Base-by-base conservation (phyloP, 768 basidiomycete genomes). In the Tricholoma sp. region DNA sequence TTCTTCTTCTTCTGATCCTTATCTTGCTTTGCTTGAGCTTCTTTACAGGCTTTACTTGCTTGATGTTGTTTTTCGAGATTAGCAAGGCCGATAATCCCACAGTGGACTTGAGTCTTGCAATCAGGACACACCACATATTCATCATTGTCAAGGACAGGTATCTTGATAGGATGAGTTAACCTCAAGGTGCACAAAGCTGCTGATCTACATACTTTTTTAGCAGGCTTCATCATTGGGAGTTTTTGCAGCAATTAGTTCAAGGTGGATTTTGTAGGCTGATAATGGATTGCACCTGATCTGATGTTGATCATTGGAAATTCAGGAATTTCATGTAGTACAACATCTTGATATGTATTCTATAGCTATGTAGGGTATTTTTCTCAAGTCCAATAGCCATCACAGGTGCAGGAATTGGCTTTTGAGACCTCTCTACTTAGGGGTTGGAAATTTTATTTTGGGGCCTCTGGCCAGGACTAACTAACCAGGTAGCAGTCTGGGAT, bases 61-160 rank as follows among this genome's bases (percentile, higher is more conserved):
- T 24, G 17, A 50, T 65, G 64, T 2, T 57, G 53, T 41, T 59
- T 61, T 37, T 53, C 53, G 31, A 65, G 54, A 42, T 67, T 65
- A 2, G 57, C 32, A 13, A 63, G 33, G 2, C 66, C 63, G 13
- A 60, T 49, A 1, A 50, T 50, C 4, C 64, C 65, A 47, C 61
- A 59, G 29, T 63, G 50, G 6, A 67, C 45, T 15, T 52, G 50
- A 4, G 45, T 57, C 41, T 41, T 36, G 50, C 66, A 67, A 36
- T n/a, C 6, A 6, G 37, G 37, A 39, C 37, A 39, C 6, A 39
- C n/a, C 37, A 15, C 13, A 39, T 6, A n/a, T 39, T 39, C 13
- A 39, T 39, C 37, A 39, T 39, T 39, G 37, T 39, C 37, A 17
- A 39, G 37, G 37, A 39, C 37, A 39, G 37, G 37, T 39, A 39